These are phyloP conservation scores for Talaromyces sp. DNA, from an alignment of 2,329 filamentous ascomycete species.

Conservation along the genomic window DNA sequence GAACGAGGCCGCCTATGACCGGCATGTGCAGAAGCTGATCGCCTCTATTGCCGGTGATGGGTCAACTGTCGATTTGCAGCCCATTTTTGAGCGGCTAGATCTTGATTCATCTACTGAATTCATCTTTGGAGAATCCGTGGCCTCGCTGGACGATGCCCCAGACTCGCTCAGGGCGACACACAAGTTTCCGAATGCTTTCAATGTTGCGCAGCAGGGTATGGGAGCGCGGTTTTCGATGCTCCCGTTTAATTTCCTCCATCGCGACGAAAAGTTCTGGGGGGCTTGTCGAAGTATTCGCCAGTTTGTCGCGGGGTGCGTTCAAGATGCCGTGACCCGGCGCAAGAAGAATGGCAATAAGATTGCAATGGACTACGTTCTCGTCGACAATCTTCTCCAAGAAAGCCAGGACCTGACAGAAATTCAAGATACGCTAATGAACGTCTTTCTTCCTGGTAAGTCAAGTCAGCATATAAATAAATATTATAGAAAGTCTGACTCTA, in stretches of 20 bases:
- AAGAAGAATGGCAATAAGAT: slow-evolving; percentile 48
- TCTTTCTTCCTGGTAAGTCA: slow-evolving; percentile 48
- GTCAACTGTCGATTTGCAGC: slow-evolving; percentile 59
- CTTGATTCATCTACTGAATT: slow-evolving; percentile 66
- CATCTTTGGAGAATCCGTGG: slow-evolving; percentile 58
- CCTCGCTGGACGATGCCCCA: slow-evolving; percentile 17
- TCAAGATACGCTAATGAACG: slow-evolving; percentile 46
- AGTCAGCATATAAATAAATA: not conserved
- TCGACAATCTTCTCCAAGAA: slow-evolving; percentile 42
- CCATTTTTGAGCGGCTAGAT: slow-evolving; percentile 60
- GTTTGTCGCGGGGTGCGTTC: slow-evolving; percentile 54
- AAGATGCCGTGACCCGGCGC: slow-evolving; percentile 61
- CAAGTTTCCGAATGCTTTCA: slow-evolving; percentile 39
- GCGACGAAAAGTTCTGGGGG: slow-evolving; percentile 8
- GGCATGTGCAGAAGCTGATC: slow-evolving; percentile 57
- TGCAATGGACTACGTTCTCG: slow-evolving; percentile 41
- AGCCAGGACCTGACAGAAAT: slow-evolving; percentile 44
- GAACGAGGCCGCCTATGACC: slow-evolving; percentile 55
- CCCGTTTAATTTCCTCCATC: slow-evolving; percentile 13
- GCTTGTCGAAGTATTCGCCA: slow-evolving; percentile 4
- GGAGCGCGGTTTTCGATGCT: slow-evolving; percentile 25
- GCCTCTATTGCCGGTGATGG: slow-evolving; percentile 53
- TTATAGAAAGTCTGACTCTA: slow-evolving; percentile 14
- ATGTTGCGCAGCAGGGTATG: slow-evolving; percentile 19
- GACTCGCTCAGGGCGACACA: slow-evolving; percentile 18